Conservation (phyloP, 768 basidiomycete genomes). For the Podaxis sp. region DNA sequence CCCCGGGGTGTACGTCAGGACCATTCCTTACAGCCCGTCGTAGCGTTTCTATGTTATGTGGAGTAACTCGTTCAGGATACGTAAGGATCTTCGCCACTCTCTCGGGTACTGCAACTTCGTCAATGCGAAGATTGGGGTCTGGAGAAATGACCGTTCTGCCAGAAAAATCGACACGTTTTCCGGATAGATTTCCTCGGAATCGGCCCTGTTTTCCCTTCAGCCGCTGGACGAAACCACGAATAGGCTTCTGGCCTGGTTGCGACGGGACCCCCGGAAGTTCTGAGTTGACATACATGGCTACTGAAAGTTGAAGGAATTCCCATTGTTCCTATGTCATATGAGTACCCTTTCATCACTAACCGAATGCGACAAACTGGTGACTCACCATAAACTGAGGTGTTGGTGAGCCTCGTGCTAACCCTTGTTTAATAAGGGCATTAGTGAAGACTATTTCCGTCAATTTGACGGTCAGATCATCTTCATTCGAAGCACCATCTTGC, state of each 20-base stretch:
- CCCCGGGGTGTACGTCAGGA: constrained; percentile 88
- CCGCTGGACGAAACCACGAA: constrained; percentile 96
- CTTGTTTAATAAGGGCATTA: constrained; percentile 90
- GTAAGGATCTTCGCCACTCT: constrained; percentile 93
- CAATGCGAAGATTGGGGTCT: constrained; percentile 97
- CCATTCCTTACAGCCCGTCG: constrained; percentile 84
- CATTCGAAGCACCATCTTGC: constrained; percentile 97
- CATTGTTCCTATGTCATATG: constrained; percentile 76
- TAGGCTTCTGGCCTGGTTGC: constrained; percentile 87
- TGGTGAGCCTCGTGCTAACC: constrained; percentile 82
- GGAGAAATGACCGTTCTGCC: constrained; percentile 98
- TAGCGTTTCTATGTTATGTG: constrained; percentile 81
- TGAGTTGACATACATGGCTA: constrained; percentile 98
- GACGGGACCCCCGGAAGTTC: constrained; percentile 92
- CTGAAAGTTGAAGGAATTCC: constrained; percentile 93
- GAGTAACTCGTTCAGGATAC: constrained; percentile 93
- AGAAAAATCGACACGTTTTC: constrained; percentile 98
- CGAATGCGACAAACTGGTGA: background rate
- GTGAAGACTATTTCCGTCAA: constrained; percentile 95
- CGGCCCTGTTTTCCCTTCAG: constrained; percentile 99
- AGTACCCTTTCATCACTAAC: constrained; percentile 3
- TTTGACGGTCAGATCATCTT: constrained; percentile 97
- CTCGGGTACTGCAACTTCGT: constrained; percentile 97
- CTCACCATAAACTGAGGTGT: constrained; percentile 86
- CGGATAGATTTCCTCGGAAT: constrained; percentile 96